Percentiles rank a stretch among this genome's conserved stretches.
phyloP scores from a whole-genome alignment of 139 green algal species.

The Chlorella sp. region DNA sequence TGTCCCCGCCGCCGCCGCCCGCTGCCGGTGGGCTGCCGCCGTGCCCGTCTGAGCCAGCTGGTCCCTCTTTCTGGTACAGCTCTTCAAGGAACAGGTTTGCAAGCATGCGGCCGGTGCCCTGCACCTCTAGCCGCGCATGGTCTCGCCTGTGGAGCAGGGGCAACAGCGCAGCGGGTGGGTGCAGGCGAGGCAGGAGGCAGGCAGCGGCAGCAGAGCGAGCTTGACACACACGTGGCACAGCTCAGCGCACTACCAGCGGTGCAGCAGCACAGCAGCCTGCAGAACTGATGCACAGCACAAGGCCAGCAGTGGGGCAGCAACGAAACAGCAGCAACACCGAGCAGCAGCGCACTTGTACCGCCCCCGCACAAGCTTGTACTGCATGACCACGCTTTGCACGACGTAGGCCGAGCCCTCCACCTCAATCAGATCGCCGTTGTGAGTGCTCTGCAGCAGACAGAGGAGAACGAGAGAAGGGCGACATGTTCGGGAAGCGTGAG shows the following conservation, averaged over 20 bases:
- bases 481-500: too few relatives aligned
- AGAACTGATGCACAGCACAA: background rate
- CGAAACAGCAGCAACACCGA: too few relatives aligned
- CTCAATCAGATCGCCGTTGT: slow-evolving; percentile 70
- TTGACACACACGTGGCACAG: too few relatives aligned
- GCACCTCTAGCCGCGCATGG: slow-evolving; percentile 54
- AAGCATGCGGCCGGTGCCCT: slow-evolving; percentile 43
- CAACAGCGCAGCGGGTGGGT: background rate
- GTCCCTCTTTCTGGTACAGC: slow-evolving; percentile 13
- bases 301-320: background rate
- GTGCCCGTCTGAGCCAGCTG: background rate
- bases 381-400: slow-evolving; percentile 33
- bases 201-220: too few relatives aligned
- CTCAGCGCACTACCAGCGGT: too few relatives aligned
- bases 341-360: slow-evolving; percentile 34
- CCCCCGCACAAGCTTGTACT: slow-evolving; percentile 63
- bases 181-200: background rate
- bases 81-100: slow-evolving; percentile 47
- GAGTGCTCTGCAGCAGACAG: slow-evolving; percentile 36
- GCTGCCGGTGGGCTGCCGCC: too few relatives aligned
- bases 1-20: too few relatives aligned
- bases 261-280: too few relatives aligned
- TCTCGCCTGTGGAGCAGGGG: slow-evolving; percentile 27
- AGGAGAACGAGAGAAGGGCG: too few relatives aligned
- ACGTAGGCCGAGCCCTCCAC: slow-evolving; percentile 51